Base-by-base conservation (phyloP, 202 grass and related monocot genomes). In the Setaria viridis region DNA sequence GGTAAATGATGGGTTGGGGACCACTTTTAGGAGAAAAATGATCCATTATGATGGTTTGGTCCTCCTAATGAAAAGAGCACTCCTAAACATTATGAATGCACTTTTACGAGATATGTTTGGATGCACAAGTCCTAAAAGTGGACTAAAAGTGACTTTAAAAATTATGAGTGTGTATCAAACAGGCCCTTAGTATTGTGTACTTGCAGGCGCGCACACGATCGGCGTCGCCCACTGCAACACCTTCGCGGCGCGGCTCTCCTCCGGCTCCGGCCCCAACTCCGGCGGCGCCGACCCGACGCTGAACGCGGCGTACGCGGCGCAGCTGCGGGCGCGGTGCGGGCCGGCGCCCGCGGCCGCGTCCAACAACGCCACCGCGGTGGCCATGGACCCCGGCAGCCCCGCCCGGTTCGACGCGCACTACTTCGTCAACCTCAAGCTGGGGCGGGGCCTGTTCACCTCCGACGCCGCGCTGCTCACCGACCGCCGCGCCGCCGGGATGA, bases 401-500 rank as follows among this genome's bases (percentile, higher is more conserved):
- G 82, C 86, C 2, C 72, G 67, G 45, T 97, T 94, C 51, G 90
- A 97, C 88, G 42, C 84, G 74, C 88, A 94, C 84, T 93, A 92
- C 94, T 93, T 84, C 86, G 72, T 82, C 21, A 94, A 91, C 84
- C 84, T 97, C n/a, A 90, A 94, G 88, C 88, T 88, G 8, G 80
- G 89, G 1, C 72, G 89, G 10, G 92, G 92, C 0, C 86, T 97
- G 0, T 91, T 97, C 86, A 67, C 41, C 1, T 97, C 94, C 2
- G 92, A 97, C 43, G 88, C 90, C 15, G 88, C 90, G 16, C 86
- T 97, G 25, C 92, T 97, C n/a, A 3, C 81, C 3, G 43, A 94
- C 78, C 30, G 39, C n/a, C 80, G 73, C 13, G 72, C 90, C 0
- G 88, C 68, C n/a, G 47, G 74, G 9, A 70, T 94, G 67, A 79